A percentile compares a stretch with the other conserved stretches of the same genome.
These are phyloP conservation scores for Celoporthe dispersa DNA, from an alignment of 2,329 filamentous ascomycete species.

Conservation along the genomic window DNA sequence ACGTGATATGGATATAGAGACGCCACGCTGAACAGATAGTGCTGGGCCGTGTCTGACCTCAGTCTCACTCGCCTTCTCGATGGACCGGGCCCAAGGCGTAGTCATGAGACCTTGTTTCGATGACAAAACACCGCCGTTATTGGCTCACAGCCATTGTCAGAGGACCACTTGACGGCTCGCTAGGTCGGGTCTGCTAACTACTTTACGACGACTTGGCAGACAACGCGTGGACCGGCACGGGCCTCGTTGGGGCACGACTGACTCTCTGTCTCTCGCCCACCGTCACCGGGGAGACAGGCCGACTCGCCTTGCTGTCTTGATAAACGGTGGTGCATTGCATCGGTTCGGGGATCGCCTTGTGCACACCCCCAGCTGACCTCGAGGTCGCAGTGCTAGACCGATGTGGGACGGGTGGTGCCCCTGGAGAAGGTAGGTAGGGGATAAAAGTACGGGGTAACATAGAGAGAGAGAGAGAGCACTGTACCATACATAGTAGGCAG, in stretches of 20 bases:
- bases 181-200: background rate
- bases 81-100: background rate
- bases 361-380: conserved; percentile 1
- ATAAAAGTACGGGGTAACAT: background rate
- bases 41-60: background rate
- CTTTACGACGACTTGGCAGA: background rate
- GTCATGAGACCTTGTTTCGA: background rate
- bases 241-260: background rate
- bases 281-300: background rate
- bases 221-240: background rate
- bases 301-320: background rate
- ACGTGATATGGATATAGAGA: background rate
- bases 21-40: too few species aligned
- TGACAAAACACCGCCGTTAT: background rate
- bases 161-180: background rate
- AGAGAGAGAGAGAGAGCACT: background rate
- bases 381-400: background rate
- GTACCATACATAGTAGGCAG: too few species aligned
- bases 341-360: background rate
- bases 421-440: background rate
- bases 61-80: background rate
- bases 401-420: background rate
- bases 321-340: background rate
- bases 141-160: background rate
- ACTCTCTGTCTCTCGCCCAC: background rate